A percentile compares a stretch with the other conserved stretches of the same genome.
These are phyloP conservation scores for Coniophora puteana DNA, from an alignment of 1,284 basidiomycete genomes.

Conservation along the genomic window DNA sequence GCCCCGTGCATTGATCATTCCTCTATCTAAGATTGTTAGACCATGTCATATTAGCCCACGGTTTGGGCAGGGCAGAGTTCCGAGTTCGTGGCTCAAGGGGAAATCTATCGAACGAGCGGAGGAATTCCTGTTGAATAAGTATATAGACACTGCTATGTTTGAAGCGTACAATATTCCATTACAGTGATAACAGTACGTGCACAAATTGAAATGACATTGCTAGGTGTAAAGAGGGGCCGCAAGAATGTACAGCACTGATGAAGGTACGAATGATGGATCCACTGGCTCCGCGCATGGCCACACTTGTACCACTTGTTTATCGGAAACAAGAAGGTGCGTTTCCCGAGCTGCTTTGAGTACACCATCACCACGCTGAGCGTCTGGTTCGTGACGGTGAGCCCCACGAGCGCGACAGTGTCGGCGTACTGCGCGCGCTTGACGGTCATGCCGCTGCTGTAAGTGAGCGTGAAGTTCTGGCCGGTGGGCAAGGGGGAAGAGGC, in stretches of 20 bases:
- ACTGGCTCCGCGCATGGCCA: too few relatives aligned
- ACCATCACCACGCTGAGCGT: constrained; percentile 38
- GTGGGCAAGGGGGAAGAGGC: constrained; percentile 28
- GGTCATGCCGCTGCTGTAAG: constrained; percentile 29
- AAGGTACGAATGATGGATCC: too few relatives aligned
- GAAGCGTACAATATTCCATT: too few relatives aligned
- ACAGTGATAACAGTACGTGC: too few relatives aligned
- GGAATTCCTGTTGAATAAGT: neutral
- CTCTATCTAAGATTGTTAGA: constrained; percentile 2
- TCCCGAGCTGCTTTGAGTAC: constrained; percentile 40
- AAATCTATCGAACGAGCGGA: too few relatives aligned
- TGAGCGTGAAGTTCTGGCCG: constrained; percentile 18
- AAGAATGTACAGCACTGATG: too few relatives aligned
- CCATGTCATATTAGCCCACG: constrained; percentile 17
- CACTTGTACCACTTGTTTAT: too few relatives aligned
- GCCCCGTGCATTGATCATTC: constrained; percentile 4
- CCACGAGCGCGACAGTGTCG: constrained; percentile 30
- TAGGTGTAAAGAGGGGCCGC: too few relatives aligned
- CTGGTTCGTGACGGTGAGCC: constrained; percentile 31
- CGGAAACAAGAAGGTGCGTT: constrained; percentile 31
- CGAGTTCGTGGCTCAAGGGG: too few relatives aligned
- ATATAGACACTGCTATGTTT: neutral
- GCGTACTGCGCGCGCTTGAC: constrained; percentile 28
- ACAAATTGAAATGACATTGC: too few relatives aligned
- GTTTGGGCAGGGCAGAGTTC: constrained; percentile 8